Conservation (phyloP, 2,329 filamentous ascomycete species). For the Dendrostoma leiphaemia region DNA sequence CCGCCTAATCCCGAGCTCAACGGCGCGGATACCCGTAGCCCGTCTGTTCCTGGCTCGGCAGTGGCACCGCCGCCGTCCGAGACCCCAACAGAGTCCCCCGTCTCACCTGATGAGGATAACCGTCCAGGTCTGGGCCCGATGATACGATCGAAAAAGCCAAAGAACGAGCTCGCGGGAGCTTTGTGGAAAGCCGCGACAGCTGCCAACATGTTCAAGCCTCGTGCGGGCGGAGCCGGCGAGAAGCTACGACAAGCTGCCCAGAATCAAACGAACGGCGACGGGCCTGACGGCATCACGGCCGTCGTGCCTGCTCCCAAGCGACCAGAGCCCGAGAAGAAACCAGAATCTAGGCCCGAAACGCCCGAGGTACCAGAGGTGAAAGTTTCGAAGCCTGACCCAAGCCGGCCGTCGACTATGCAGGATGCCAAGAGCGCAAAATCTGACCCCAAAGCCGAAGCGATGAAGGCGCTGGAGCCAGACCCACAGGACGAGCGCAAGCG, state of each 20-base stretch:
- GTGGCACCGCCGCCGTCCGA: slow-evolving; percentile 22
- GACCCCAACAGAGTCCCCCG: slow-evolving; percentile 25
- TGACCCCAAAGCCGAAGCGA: slow-evolving; percentile 30
- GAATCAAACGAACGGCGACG: slow-evolving; percentile 59
- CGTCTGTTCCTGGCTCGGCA: slow-evolving; percentile 17
- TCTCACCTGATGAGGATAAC: slow-evolving; percentile 35
- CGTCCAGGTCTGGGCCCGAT: slow-evolving; percentile 85
- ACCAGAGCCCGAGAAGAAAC: slow-evolving; percentile 37
- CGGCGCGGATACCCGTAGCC: slow-evolving; percentile 6
- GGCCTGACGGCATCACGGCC: slow-evolving; percentile 84
- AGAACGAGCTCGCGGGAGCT: slow-evolving; percentile 69
- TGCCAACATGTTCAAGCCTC: slow-evolving; percentile 75
- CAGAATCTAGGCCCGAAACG: slow-evolving; percentile 25
- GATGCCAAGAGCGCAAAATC: background rate
- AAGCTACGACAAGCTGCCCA: slow-evolving; percentile 54
- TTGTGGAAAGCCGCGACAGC: slow-evolving; percentile 80
- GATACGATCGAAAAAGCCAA: slow-evolving; percentile 77
- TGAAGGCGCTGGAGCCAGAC: slow-evolving; percentile 26
- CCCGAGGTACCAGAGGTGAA: slow-evolving; percentile 55
- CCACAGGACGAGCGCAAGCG: slow-evolving; percentile 52
- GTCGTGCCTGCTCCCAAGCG: slow-evolving; percentile 77
- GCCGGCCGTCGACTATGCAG: slow-evolving; percentile 4
- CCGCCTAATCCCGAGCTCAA: slow-evolving; percentile 10
- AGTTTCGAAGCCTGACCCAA: slow-evolving; percentile 42
- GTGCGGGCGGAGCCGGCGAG: slow-evolving; percentile 82